Evolutionary conservation across 2,329 filamentous ascomycete genomes (phyloP).

Genomic region (Paraphaeosphaeria minitans): DNA sequence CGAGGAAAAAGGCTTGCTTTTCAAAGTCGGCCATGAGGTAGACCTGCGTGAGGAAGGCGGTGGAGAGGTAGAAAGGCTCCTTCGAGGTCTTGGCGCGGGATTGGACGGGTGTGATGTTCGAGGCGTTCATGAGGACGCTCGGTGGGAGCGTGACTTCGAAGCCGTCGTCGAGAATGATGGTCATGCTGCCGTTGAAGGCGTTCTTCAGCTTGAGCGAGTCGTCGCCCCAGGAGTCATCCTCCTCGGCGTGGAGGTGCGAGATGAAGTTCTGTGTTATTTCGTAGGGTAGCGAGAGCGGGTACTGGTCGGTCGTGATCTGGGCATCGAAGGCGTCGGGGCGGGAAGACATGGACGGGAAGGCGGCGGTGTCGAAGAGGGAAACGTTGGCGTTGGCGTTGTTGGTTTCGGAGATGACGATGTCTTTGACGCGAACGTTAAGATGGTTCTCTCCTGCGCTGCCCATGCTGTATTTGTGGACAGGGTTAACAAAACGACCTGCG

Average conservation of each 20-base stretch:
- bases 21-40: conserved; percentile 54
- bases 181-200: conserved; percentile 47
- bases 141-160: conserved; percentile 48
- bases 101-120: conserved; percentile 46
- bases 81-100: conserved; percentile 33
- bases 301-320: conserved; percentile 51
- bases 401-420: conserved; percentile 46
- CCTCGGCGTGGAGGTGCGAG: conserved; percentile 39
- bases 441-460: conserved; percentile 38
- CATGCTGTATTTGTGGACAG: conserved; percentile 41
- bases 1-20: conserved; percentile 48
- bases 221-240: conserved; percentile 46
- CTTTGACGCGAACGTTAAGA: conserved; percentile 47
- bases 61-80: conserved; percentile 45
- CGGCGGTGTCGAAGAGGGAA: conserved; percentile 41
- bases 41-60: conserved; percentile 50
- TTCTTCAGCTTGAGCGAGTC: conserved; percentile 45
- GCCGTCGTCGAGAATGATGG: conserved; percentile 48
- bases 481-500: conserved; percentile 48
- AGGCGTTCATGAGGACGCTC: conserved; percentile 46
- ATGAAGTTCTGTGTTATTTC: conserved; percentile 50
- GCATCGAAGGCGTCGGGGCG: conserved; percentile 45
- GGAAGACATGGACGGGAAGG: conserved; percentile 41
- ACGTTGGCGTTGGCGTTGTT: conserved; percentile 33
- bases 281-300: conserved; percentile 49